A percentile compares a stretch with the other conserved stretches of the same genome.
phyloP scores from a whole-genome alignment of 1,139 yeast species.

The Pichia sp. region DNA sequence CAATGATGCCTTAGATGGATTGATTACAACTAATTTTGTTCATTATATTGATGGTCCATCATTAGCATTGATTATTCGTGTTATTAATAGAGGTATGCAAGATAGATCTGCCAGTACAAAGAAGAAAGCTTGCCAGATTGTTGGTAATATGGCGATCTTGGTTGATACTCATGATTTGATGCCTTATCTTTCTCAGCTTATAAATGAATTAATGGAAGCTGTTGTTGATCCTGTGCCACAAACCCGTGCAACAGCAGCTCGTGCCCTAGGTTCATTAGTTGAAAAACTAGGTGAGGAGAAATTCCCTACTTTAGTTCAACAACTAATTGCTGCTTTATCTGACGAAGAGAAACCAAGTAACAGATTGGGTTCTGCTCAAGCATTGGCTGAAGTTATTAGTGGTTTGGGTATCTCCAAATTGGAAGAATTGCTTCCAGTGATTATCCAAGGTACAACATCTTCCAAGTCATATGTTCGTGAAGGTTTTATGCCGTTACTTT shows the following conservation, averaged over 20 bases:
- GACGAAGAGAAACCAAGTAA: slow-evolving; percentile 86
- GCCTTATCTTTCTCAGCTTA: slow-evolving; percentile 73
- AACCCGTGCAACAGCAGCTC: slow-evolving; percentile 94
- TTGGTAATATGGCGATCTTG: slow-evolving; percentile 95
- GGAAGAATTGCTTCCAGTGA: slow-evolving; percentile 80
- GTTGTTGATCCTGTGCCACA: slow-evolving; percentile 99
- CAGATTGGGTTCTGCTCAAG: slow-evolving; percentile 95
- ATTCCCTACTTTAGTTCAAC: slow-evolving; percentile 87
- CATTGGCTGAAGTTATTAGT: slow-evolving; percentile 84
- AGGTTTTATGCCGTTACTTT: slow-evolving; percentile 84
- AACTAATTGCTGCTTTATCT: slow-evolving; percentile 65
- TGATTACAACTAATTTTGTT: slow-evolving; percentile 86
- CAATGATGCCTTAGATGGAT: slow-evolving; percentile 77
- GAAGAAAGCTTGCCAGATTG: slow-evolving; percentile 94
- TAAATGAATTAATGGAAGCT: slow-evolving; percentile 79
- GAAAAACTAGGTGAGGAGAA: slow-evolving; percentile 94
- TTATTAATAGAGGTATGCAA: slow-evolving; percentile 89
- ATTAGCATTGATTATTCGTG: slow-evolving; percentile 88
- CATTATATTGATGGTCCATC: slow-evolving; percentile 99
- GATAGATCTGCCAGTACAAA: slow-evolving; percentile 90
- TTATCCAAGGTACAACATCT: slow-evolving; percentile 65
- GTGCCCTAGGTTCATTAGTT: slow-evolving; percentile 93
- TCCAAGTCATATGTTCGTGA: slow-evolving; percentile 71
- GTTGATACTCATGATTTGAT: slow-evolving; percentile 81
- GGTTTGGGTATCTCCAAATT: slow-evolving; percentile 84